Evolutionary conservation across 2,329 filamentous ascomycete species (phyloP).

Genomic region (Phyllosticta capitalensis): DNA sequence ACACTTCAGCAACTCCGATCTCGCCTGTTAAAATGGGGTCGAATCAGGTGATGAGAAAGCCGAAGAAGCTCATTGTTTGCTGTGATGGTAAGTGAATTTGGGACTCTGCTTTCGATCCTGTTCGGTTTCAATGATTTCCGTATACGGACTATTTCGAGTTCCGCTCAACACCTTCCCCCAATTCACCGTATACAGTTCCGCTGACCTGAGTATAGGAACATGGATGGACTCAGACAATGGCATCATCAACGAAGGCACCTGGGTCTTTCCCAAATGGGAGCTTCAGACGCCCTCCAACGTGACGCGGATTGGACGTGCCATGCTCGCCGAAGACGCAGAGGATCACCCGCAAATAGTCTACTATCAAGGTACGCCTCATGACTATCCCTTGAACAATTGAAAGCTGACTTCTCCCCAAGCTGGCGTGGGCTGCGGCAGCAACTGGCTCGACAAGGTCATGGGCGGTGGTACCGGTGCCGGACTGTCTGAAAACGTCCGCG

Average conservation of each 20-base stretch:
- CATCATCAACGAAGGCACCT: constrained; percentile 5
- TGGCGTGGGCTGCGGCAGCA: constrained; percentile 27
- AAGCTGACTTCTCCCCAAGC: constrained; percentile 12
- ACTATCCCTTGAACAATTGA: no score
- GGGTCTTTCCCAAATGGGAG: not conserved
- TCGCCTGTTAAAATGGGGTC: not conserved
- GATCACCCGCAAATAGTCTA: constrained; percentile 30
- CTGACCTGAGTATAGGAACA: not conserved
- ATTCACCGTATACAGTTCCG: not conserved
- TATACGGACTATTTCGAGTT: no score
- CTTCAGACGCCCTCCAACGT: constrained; percentile 29
- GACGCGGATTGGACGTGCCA: constrained; percentile 27
- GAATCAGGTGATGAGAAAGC: not conserved
- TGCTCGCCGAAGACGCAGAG: constrained; percentile 22
- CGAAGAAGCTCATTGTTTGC: constrained; percentile 10
- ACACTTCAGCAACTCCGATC: not conserved
- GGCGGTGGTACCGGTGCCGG: constrained; percentile 20
- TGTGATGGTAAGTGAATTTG: constrained; percentile 8
- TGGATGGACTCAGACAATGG: constrained; percentile 13
- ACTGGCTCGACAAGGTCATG: constrained; percentile 11
- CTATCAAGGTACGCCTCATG: constrained; percentile 22
- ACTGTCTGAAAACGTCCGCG: constrained; percentile 42
- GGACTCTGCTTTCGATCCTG: no score
- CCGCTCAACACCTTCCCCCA: not conserved
- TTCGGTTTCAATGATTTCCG: no score